A percentile compares a stretch with the other conserved stretches of the same genome.
Evolutionary conservation across 2,329 filamentous ascomycete species (phyloP).

Genomic region (Fusarium robinianum): DNA sequence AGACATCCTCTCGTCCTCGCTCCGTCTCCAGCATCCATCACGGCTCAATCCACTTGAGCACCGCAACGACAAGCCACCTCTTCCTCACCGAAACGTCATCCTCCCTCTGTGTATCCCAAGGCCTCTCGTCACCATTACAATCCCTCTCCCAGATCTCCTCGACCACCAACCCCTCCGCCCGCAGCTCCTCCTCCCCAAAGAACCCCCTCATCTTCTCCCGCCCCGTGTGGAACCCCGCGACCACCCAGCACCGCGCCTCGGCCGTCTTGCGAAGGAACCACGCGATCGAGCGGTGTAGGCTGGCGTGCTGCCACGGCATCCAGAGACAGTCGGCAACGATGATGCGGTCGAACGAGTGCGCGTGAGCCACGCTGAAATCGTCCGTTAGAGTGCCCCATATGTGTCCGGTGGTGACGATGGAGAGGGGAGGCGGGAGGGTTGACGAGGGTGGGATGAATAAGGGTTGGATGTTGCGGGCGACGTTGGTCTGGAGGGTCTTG

Average conservation of each 20-base stretch:
- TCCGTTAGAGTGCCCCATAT: constrained; percentile 62
- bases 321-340: constrained; percentile 75
- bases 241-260: constrained; percentile 62
- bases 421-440: constrained; percentile 10
- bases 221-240: constrained; percentile 75
- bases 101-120: constrained; percentile 65
- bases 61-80: constrained; percentile 69
- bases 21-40: too few relatives aligned
- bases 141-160: constrained; percentile 72
- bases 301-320: constrained; percentile 75
- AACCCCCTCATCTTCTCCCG: constrained; percentile 67
- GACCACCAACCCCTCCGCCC: constrained; percentile 57
- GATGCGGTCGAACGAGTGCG: constrained; percentile 60
- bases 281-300: constrained; percentile 63
- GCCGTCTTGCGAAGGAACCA: constrained; percentile 59
- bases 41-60: constrained; percentile 48
- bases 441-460: constrained; percentile 41
- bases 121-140: constrained; percentile 64
- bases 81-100: constrained; percentile 68
- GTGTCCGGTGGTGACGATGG: constrained; percentile 60
- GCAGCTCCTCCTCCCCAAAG: constrained; percentile 56
- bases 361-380: constrained; percentile 36
- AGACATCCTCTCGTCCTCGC: constrained; percentile 7
- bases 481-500: constrained; percentile 61
- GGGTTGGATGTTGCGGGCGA: constrained; percentile 53